Evolutionary conservation across 139 green algal genomes (phyloP).

Genomic region (Chlamydomonas schloesseri): DNA sequence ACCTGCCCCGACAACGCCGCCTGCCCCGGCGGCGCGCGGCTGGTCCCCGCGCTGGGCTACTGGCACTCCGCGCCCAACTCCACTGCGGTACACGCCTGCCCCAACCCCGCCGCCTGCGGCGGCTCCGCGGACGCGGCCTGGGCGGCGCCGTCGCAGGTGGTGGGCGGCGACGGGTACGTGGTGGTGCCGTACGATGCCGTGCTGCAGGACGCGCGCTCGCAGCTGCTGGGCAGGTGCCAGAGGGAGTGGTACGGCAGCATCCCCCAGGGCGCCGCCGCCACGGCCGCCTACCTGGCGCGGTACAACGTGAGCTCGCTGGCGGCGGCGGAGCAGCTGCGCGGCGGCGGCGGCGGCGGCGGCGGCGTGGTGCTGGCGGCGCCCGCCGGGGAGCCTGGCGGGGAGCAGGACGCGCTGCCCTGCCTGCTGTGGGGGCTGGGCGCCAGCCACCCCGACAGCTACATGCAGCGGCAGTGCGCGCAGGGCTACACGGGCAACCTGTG

Average conservation of each 20-base stretch:
- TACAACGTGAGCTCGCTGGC: neutral
- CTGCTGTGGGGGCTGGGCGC: neutral
- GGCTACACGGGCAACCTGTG: slow-evolving; percentile 49
- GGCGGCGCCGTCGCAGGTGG: too few species aligned
- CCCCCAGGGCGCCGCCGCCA: neutral
- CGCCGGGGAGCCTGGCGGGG: too few species aligned
- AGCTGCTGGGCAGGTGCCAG: neutral
- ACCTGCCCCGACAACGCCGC: neutral
- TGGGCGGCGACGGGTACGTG: too few species aligned
- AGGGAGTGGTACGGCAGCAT: neutral
- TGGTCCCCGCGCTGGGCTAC: slow-evolving; percentile 6
- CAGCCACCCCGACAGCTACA: slow-evolving; percentile 2
- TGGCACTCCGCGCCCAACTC: slow-evolving; percentile 33
- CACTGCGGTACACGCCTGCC: slow-evolving; percentile 2
- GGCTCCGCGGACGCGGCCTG: neutral
- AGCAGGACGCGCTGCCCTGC: neutral
- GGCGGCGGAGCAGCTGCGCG: neutral
- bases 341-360: too few species aligned
- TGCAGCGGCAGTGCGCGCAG: slow-evolving; percentile 1
- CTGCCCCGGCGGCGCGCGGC: neutral
- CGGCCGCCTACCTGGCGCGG: too few species aligned
- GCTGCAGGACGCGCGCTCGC: too few species aligned
- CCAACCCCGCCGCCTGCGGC: slow-evolving; percentile 27
- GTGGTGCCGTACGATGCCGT: too few species aligned
- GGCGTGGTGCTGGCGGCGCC: too few species aligned